A percentile compares a stretch with the other conserved stretches of the same genome.
Conservation (phyloP, 352 stramenopile genomes). For the Pythium chondricola region DNA sequence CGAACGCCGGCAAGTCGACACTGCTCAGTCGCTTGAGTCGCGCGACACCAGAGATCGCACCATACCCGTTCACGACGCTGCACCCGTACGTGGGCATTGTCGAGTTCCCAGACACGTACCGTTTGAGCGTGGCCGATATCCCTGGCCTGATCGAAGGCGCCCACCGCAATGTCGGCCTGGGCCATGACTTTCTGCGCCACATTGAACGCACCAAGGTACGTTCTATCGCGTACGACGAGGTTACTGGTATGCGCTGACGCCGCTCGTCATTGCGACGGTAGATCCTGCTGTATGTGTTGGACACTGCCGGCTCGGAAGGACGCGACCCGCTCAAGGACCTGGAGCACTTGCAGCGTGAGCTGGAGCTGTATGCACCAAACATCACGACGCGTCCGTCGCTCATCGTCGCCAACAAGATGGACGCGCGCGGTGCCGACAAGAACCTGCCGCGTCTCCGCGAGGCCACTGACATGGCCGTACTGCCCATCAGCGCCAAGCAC, state of each 20-base stretch:
- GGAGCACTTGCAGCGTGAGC: constrained; percentile 69
- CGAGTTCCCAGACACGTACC: constrained; percentile 93
- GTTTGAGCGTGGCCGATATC: constrained; percentile 87
- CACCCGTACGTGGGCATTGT: constrained; percentile 94
- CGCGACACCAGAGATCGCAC: constrained; percentile 92
- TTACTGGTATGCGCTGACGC: too few species aligned
- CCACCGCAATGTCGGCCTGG: constrained; percentile 95
- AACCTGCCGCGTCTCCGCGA: constrained; percentile 72
- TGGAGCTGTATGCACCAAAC: constrained; percentile 82
- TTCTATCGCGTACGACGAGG: not conserved
- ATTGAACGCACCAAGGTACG: constrained; percentile 96
- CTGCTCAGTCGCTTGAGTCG: constrained; percentile 91
- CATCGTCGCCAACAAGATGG: constrained; percentile 89
- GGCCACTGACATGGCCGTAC: constrained; percentile 62
- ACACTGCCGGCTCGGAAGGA: constrained; percentile 73
- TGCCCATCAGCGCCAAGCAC: constrained; percentile 82
- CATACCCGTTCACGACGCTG: constrained; percentile 98
- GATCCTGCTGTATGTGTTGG: constrained; percentile 85
- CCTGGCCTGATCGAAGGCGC: constrained; percentile 89
- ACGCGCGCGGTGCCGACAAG: constrained; percentile 73
- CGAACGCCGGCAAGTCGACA: constrained; percentile 98
- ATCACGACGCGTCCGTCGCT: constrained; percentile 82
- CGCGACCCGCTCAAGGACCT: constrained; percentile 76
- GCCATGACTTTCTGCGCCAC: constrained; percentile 97
- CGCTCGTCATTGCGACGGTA: constrained; percentile 23